Conservation (phyloP, 768 basidiomycete genomes). For the Paxillus involutus region DNA sequence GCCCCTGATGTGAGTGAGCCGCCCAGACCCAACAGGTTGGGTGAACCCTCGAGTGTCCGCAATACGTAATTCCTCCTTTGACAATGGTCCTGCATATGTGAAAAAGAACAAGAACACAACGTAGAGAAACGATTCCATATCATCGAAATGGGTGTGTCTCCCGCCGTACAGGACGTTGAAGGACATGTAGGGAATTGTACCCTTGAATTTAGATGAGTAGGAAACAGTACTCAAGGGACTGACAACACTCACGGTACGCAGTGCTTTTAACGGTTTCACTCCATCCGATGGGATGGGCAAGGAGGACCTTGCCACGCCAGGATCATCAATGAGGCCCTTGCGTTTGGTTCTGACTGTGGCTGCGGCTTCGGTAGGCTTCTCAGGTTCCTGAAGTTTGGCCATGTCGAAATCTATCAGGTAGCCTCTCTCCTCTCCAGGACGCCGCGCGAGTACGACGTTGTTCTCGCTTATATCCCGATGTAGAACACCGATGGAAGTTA, state of each 20-base stretch:
- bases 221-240: not conserved
- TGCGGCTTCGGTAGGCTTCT: not conserved
- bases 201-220: not conserved
- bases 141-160: constrained; percentile 8
- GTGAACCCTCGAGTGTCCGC: constrained; percentile 2
- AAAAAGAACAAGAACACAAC: constrained; percentile 15
- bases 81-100: constrained; percentile 4
- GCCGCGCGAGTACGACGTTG: constrained; percentile 30
- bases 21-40: not conserved
- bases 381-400: constrained; percentile 2
- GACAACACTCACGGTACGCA: constrained; percentile 3
- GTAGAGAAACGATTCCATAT: constrained; percentile 18
- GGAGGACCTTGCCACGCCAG: too few relatives aligned
- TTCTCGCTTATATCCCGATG: constrained; percentile 36
- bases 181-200: constrained; percentile 13
- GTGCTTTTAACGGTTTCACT: not conserved
- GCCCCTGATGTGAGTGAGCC: not conserved
- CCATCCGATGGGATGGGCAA: too few relatives aligned
- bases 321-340: too few relatives aligned
- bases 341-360: too few relatives aligned
- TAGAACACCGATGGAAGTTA: constrained; percentile 19
- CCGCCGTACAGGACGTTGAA: constrained; percentile 1
- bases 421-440: constrained; percentile 13
- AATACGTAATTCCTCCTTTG: not conserved
- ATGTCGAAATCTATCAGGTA: constrained; percentile 34